A percentile compares a stretch with the other conserved stretches of the same genome.
These are phyloP conservation scores for Dryadomyces quercivorus DNA, from an alignment of 2,329 filamentous ascomycete species.

Conservation along the genomic window DNA sequence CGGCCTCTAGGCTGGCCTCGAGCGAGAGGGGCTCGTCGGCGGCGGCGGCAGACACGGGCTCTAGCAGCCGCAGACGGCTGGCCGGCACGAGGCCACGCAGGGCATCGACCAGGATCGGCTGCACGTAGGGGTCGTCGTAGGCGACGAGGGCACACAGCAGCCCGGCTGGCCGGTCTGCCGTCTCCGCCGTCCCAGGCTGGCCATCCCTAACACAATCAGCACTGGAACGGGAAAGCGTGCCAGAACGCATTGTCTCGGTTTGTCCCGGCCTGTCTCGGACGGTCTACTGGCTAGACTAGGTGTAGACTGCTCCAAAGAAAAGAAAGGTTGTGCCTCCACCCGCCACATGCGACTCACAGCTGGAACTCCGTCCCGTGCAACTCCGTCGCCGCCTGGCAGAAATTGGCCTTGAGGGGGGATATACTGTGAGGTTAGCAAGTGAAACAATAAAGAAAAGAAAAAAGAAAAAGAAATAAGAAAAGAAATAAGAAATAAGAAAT, in stretches of 20 bases:
- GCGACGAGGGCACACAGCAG: constrained; percentile 60
- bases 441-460: neutral
- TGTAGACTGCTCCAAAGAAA: neutral
- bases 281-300: neutral
- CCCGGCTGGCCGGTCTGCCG: too few relatives aligned
- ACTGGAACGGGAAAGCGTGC: neutral
- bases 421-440: constrained; percentile 48
- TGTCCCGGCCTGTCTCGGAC: constrained; percentile 7
- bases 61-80: constrained; percentile 34
- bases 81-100: constrained; percentile 49
- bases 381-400: constrained; percentile 60
- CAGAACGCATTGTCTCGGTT: too few relatives aligned
- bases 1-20: constrained; percentile 20
- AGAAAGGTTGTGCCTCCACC: neutral
- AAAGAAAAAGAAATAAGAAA: neutral
- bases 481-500: too few relatives aligned
- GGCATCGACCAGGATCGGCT: constrained; percentile 70
- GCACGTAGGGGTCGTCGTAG: constrained; percentile 82
- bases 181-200: constrained; percentile 8
- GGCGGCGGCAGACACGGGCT: neutral
- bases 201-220: constrained; percentile 1
- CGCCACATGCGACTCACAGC: constrained; percentile 49
- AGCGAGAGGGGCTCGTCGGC: constrained; percentile 23
- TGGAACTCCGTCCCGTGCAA: constrained; percentile 60
- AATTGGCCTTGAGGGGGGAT: constrained; percentile 85